These are phyloP conservation scores for Neofusicoccum laricinum DNA, from an alignment of 2,329 filamentous ascomycete species.

Conservation along the genomic window DNA sequence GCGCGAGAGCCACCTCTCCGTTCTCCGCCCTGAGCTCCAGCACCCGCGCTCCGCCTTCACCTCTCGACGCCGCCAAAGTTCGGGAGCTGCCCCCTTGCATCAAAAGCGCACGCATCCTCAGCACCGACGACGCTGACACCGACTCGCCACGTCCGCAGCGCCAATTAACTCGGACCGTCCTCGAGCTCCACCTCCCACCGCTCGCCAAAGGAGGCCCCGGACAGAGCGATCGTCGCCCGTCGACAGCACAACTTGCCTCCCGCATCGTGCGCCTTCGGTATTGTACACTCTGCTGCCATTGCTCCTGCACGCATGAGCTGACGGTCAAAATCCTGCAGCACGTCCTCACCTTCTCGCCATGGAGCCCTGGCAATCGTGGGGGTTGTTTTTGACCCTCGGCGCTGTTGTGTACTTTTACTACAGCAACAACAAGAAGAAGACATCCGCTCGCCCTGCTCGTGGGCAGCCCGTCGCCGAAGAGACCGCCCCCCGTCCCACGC, in stretches of 20 bases:
- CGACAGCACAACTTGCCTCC: background rate
- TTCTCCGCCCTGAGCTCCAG: background rate
- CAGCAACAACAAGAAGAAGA: constrained; percentile 25
- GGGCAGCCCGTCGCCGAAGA: constrained; percentile 6
- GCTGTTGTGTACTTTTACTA: constrained; percentile 30
- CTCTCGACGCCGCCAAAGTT: background rate
- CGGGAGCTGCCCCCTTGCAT: no score
- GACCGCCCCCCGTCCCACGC: background rate
- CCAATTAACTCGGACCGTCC: background rate
- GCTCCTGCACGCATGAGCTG: constrained; percentile 4
- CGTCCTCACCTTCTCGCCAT: background rate
- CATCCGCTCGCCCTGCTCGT: constrained; percentile 15
- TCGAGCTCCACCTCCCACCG: background rate
- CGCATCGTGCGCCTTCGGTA: constrained; percentile 11
- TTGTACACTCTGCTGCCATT: constrained; percentile 4
- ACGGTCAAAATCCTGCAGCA: constrained; percentile 5
- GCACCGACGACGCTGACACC: no score
- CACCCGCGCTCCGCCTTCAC: background rate
- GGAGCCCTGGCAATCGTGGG: constrained; percentile 29
- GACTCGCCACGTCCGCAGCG: background rate
- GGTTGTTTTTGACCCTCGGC: constrained; percentile 28
- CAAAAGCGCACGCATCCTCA: background rate
- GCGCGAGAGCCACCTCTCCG: background rate
- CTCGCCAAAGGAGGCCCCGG: background rate
- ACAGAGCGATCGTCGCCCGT: constrained; percentile 1